Evolutionary conservation across 768 basidiomycete species (phyloP).

Genomic region (Mycena vitilis): DNA sequence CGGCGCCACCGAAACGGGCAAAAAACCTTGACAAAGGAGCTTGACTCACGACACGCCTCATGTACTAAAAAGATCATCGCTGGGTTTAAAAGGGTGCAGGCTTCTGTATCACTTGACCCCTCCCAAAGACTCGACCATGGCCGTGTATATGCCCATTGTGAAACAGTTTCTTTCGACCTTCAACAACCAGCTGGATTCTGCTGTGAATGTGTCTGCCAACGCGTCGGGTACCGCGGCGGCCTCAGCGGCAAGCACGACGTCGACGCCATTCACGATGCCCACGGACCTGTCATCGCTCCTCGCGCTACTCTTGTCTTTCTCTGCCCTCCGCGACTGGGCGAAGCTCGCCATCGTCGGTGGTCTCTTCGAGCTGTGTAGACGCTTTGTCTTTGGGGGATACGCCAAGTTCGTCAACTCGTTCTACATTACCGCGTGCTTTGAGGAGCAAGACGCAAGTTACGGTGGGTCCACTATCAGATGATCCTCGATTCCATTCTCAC

Average conservation of each 20-base stretch:
- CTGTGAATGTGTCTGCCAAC: slow-evolving; percentile 20
- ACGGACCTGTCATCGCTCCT: slow-evolving; percentile 33
- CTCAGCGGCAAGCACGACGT: slow-evolving; percentile 21
- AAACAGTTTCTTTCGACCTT: slow-evolving; percentile 29
- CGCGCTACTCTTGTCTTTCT: slow-evolving; percentile 48
- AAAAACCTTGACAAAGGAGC: slow-evolving; percentile 4
- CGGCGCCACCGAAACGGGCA: not conserved
- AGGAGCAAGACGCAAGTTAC: slow-evolving; percentile 47
- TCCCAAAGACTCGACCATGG: slow-evolving; percentile 22
- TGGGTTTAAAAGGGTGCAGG: slow-evolving; percentile 20
- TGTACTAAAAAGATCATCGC: slow-evolving; percentile 20
- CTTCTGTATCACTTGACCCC: slow-evolving; percentile 29
- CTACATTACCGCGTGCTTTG: slow-evolving; percentile 64
- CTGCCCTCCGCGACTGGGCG: slow-evolving; percentile 63
- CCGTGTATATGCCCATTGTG: slow-evolving; percentile 27
- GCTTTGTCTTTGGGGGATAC: slow-evolving; percentile 52
- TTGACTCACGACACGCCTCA: slow-evolving; percentile 25
- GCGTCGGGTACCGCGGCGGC: not conserved
- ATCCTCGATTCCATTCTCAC: not conserved
- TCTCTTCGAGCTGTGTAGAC: slow-evolving; percentile 60
- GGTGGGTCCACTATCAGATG: slow-evolving; percentile 31
- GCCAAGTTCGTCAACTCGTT: slow-evolving; percentile 53
- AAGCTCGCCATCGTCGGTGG: slow-evolving; percentile 65
- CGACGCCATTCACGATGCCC: slow-evolving; percentile 26
- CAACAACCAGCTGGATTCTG: not conserved